Base-by-base conservation (phyloP, 768 basidiomycete species). In the Pholiota microspora region DNA sequence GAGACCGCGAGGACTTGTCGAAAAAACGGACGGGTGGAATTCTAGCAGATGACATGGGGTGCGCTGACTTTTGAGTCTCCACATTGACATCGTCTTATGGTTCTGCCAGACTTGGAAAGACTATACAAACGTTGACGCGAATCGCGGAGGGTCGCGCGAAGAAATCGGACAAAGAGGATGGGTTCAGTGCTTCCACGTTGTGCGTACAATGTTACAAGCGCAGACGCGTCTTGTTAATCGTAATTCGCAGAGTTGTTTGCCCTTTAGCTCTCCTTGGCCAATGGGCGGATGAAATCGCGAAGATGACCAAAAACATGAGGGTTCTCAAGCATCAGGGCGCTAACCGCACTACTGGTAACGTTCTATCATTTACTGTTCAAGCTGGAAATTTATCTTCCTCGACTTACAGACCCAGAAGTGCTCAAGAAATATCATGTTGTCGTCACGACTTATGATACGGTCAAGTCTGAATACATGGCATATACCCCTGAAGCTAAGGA, bases 41-140 rank as follows among this genome's bases (percentile, higher is more conserved):
- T 60, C 73, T 97, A 12, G 94, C 94, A 4, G 94, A 98, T 67
- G 91, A 91, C 63, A 92, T 92, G 88, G 90, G 89, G 89, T 88
- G 62, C 46, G 77, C 60, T 18, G 25, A 16, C 12, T n/a, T n/a
- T 47, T 45, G 8, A 24, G 0, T 40, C 25, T n/a, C 45, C 32
- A 29, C 8, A 13, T 44, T 23, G 32, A 16, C 8, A n/a, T 45
- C 18, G 16, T 53, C 38, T 53, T 56, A 40, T 40, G 25, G n/a
- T 44, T 35, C 49, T 38, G 56, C 29, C 50, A 90, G 88, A 55
- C 77, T 92, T 1, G 90, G 90, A 1, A 93, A 94, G 73, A 99
- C 97, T 0, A 90, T 98, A 21, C 96, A 98, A 64, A 90, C 91
- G 0, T 73, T 98, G 10, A 80, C 88, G 0, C 83, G 93, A 1